Conservation (phyloP, 1,284 basidiomycete species). For the Microbotryomycetes sp. region DNA sequence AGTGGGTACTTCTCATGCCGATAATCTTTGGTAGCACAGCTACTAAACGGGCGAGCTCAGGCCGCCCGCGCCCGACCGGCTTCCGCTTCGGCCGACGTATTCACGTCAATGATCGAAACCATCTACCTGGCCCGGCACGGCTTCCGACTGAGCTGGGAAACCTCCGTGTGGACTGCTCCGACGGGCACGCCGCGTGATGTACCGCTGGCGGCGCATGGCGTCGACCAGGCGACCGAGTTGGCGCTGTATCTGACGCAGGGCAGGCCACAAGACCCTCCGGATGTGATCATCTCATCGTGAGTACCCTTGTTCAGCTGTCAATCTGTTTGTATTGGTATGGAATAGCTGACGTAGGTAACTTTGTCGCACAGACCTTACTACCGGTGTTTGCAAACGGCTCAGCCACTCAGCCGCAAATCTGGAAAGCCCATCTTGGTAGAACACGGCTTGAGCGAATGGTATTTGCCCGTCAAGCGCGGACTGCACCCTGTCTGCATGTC, state of each 20-base stretch:
- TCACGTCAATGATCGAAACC: conserved; percentile 50
- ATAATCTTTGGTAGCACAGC: too few species aligned
- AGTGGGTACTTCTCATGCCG: too few species aligned
- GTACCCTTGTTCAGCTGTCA: conserved; percentile 50
- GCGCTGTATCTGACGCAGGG: conserved; percentile 57
- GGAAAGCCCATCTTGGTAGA: conserved; percentile 60
- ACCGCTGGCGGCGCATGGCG: conserved; percentile 66
- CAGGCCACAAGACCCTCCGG: conserved; percentile 60
- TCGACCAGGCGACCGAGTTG: conserved; percentile 66
- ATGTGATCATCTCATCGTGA: conserved; percentile 64
- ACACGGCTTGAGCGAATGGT: conserved; percentile 80
- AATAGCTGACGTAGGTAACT: conserved; percentile 10
- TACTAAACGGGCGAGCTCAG: too few species aligned
- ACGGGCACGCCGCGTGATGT: conserved; percentile 69
- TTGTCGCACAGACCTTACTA: conserved; percentile 47
- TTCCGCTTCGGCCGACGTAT: neutral
- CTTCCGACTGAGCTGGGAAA: conserved; percentile 65
- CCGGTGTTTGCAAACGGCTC: conserved; percentile 71
- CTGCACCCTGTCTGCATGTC: conserved; percentile 61
- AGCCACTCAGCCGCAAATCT: conserved; percentile 56
- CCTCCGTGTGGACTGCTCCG: conserved; percentile 53
- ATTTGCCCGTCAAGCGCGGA: conserved; percentile 57
- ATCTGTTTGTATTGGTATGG: neutral
- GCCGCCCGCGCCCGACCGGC: too few species aligned
- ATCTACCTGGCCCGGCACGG: conserved; percentile 76